Evolutionary conservation across 2,329 filamentous ascomycete genomes (phyloP).

Genomic region (Venturia effusa): DNA sequence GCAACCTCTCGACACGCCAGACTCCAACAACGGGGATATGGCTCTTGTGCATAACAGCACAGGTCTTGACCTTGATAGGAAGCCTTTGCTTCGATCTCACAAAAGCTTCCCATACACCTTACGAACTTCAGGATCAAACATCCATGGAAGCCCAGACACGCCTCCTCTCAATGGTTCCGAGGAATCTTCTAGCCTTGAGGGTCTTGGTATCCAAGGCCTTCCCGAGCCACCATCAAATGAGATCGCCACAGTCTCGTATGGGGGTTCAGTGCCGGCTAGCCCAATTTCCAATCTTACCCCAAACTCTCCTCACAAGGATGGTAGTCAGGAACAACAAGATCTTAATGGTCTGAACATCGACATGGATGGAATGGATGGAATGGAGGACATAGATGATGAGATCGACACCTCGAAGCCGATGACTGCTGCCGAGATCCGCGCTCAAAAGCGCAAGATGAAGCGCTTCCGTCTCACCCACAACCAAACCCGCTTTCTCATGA

Average conservation of each 20-base stretch:
- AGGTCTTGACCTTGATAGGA: conserved; percentile 20
- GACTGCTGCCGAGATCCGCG: conserved; percentile 37
- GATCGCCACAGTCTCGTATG: conserved; percentile 26
- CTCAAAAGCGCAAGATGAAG: conserved; percentile 52
- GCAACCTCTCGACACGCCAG: conserved; percentile 24
- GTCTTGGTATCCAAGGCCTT: conserved; percentile 22
- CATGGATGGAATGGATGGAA: conserved; percentile 19
- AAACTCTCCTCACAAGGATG: conserved; percentile 30
- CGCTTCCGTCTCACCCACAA: conserved; percentile 84
- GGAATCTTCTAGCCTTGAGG: conserved; percentile 13
- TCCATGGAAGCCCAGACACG: conserved; percentile 7
- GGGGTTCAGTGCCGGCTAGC: conserved; percentile 34
- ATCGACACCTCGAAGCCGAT: conserved; percentile 21
- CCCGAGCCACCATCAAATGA: conserved; percentile 20
- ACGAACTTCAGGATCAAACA: conserved; percentile 20
- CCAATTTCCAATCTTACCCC: conserved; percentile 35
- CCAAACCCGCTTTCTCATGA: conserved; percentile 96
- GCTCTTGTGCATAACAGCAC: conserved; percentile 26
- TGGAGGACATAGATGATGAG: conserved; percentile 11
- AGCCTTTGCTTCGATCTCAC: conserved; percentile 30
- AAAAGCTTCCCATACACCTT: conserved; percentile 34
- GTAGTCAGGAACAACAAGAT: conserved; percentile 20
- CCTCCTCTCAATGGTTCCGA: conserved; percentile 15
- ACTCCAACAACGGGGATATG: conserved; percentile 28
- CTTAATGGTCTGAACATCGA: conserved; percentile 27